phyloP scores from a whole-genome alignment of 371 early-diverging fungal species.

The Mucor plumbeus region DNA sequence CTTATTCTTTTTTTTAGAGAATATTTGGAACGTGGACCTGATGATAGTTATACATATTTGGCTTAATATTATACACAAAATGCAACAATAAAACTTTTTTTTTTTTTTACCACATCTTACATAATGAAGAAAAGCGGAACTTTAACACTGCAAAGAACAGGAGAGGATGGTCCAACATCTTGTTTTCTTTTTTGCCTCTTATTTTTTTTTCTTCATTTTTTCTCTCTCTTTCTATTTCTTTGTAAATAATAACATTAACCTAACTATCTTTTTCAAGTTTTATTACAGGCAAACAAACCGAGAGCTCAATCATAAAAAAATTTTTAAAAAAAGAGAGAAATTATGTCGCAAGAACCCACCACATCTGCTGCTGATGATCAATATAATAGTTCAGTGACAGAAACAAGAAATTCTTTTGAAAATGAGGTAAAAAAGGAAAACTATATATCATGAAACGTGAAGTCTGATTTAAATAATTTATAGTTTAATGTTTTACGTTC shows the following conservation, averaged over 20 bases:
- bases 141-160: neutral
- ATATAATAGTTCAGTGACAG: neutral
- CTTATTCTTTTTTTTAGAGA: constrained; percentile 28
- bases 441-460: neutral
- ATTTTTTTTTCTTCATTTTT: neutral
- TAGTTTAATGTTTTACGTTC: constrained; percentile 15
- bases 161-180: constrained; percentile 3
- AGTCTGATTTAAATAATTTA: neutral
- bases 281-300: neutral
- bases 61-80: constrained; percentile 13
- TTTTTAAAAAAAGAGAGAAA: neutral
- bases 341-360: constrained; percentile 18
- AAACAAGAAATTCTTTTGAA: constrained; percentile 13
- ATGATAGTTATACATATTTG: constrained; percentile 38
- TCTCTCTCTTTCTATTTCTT: constrained; percentile 2
- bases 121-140: neutral
- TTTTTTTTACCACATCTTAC: neutral
- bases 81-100: neutral
- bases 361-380: constrained; percentile 2
- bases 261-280: neutral
- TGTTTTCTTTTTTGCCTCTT: constrained; percentile 9
- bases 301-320: neutral
- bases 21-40: constrained; percentile 36
- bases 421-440: constrained; percentile 10
- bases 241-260: neutral